Conservation (phyloP, 495 filamentous ascomycete genomes). For the Cenococcum geophilum region DNA sequence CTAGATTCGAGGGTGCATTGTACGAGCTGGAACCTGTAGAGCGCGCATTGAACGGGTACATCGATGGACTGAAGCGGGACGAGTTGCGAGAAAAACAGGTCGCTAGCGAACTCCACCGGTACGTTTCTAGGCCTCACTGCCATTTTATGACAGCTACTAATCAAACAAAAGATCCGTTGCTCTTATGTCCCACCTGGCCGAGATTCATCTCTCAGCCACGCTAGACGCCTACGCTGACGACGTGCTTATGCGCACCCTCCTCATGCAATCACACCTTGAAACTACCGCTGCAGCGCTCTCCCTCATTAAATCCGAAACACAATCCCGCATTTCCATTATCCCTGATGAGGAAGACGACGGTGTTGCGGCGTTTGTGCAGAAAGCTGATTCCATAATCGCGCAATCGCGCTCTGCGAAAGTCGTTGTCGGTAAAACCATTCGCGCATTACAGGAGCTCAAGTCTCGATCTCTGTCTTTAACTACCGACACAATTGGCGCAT, state of each 20-base stretch:
- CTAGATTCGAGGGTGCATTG: conserved; percentile 63
- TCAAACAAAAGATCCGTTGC: conserved; percentile 47
- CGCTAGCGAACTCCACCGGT: conserved; percentile 69
- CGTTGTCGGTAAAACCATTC: conserved; percentile 68
- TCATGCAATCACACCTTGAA: conserved; percentile 78
- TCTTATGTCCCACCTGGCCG: conserved; percentile 75
- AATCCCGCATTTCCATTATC: conserved; percentile 51
- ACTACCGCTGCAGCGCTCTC: conserved; percentile 63
- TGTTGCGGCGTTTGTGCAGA: conserved; percentile 62
- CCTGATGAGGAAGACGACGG: conserved; percentile 51
- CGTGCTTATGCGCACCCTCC: conserved; percentile 61
- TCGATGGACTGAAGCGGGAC: conserved; percentile 74
- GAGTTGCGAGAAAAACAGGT: conserved; percentile 82
- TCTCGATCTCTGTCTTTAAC: conserved; percentile 68
- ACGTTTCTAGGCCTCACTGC: conserved; percentile 9
- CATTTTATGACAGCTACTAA: background rate
- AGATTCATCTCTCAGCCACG: conserved; percentile 55
- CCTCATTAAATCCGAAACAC: conserved; percentile 57
- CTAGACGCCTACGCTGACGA: conserved; percentile 76
- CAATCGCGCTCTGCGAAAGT: conserved; percentile 81
- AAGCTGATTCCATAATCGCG: conserved; percentile 63
- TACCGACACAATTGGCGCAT: conserved; percentile 49
- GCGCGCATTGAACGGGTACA: conserved; percentile 79
- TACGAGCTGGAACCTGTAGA: conserved; percentile 94
- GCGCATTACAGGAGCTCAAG: conserved; percentile 71